These are phyloP conservation scores for Stephania japonica DNA, from an alignment of 164 flowering plant genomes.

Conservation along the genomic window DNA sequence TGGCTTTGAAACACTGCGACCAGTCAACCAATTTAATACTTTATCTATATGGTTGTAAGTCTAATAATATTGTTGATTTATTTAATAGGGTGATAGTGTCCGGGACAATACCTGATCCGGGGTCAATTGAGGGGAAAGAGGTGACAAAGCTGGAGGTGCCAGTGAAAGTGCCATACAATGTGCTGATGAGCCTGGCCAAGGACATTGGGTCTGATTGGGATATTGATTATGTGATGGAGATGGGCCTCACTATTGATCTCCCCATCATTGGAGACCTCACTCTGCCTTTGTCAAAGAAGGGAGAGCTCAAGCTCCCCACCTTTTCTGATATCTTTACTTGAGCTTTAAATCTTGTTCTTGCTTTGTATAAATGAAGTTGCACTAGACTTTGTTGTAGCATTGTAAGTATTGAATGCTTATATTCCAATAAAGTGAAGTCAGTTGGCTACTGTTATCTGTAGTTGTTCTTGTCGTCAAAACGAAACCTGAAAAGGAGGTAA, in stretches of 20 bases:
- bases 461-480: no score
- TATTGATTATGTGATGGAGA: conserved; percentile 46
- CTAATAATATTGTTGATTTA: no score
- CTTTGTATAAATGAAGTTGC: neutral
- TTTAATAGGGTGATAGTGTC: conserved; percentile 39
- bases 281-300: conserved; percentile 49
- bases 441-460: no score
- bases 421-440: neutral
- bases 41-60: no score
- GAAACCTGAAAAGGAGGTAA: no score
- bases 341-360: neutral
- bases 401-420: neutral
- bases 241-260: conserved; percentile 47
- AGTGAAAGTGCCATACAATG: conserved; percentile 43
- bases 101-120: conserved; percentile 61
- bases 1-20: no score
- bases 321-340: conserved; percentile 25
- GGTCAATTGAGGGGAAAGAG: conserved; percentile 40
- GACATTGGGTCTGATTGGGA: conserved; percentile 64
- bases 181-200: conserved; percentile 42
- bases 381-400: neutral
- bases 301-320: conserved; percentile 66
- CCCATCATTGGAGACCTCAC: conserved; percentile 53
- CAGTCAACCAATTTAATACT: no score
- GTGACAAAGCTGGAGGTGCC: conserved; percentile 39